These are phyloP conservation scores for Podospora bellae-mahoneyi DNA, from an alignment of 495 filamentous ascomycete species.

Conservation along the genomic window DNA sequence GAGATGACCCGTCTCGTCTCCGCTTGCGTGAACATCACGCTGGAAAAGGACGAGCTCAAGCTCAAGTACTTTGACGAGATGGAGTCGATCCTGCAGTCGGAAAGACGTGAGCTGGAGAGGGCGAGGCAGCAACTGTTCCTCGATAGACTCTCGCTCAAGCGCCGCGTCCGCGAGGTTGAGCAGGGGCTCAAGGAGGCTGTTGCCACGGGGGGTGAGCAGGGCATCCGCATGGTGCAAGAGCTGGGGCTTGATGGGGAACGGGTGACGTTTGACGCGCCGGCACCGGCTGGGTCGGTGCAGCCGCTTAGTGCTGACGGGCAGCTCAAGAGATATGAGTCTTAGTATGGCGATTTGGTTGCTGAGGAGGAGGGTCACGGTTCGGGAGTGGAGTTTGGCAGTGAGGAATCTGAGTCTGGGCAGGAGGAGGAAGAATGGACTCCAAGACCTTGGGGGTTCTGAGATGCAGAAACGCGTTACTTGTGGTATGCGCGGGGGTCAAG, in stretches of 20 bases:
- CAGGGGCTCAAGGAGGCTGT: slow-evolving; percentile 65
- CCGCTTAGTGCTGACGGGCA: slow-evolving; percentile 63
- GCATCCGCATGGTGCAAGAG: slow-evolving; percentile 50
- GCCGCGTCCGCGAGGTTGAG: slow-evolving; percentile 76
- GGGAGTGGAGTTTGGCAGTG: neutral
- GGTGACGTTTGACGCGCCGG: slow-evolving; percentile 58
- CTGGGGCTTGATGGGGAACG: slow-evolving; percentile 50
- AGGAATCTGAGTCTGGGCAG: neutral
- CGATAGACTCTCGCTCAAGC: slow-evolving; percentile 85
- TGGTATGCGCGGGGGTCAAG: no score
- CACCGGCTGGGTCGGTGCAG: slow-evolving; percentile 49
- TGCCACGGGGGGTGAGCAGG: slow-evolving; percentile 58
- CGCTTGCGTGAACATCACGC: slow-evolving; percentile 75
- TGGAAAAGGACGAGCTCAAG: slow-evolving; percentile 81
- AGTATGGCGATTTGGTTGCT: slow-evolving; percentile 12
- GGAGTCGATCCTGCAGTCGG: slow-evolving; percentile 84
- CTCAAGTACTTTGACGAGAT: slow-evolving; percentile 93
- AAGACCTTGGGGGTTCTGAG: no score
- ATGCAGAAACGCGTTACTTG: no score
- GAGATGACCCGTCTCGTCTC: slow-evolving; percentile 91
- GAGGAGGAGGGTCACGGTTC: neutral
- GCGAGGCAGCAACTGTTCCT: slow-evolving; percentile 89
- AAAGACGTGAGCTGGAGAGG: slow-evolving; percentile 87
- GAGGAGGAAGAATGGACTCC: neutral
- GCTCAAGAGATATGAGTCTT: slow-evolving; percentile 51